Evolutionary conservation across 768 basidiomycete genomes (phyloP).

Genomic region (Lentinula aciculospora): DNA sequence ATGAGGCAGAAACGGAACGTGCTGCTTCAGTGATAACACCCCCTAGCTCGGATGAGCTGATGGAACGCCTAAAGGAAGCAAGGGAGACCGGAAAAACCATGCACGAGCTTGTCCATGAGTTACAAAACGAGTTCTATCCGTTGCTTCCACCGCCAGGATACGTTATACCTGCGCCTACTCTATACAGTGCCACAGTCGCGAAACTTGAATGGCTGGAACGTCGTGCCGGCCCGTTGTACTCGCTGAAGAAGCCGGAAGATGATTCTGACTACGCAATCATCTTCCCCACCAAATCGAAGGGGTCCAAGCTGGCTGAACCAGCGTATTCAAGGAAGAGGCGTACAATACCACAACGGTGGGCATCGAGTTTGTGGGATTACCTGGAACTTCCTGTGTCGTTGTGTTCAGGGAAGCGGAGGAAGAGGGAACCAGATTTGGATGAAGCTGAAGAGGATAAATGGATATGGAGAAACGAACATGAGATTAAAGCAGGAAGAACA

Average conservation of each 20-base stretch:
- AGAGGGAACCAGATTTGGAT: not conserved
- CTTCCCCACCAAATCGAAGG: no score
- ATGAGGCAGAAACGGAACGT: no score
- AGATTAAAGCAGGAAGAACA: no score
- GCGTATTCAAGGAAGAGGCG: not conserved
- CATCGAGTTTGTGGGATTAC: not conserved
- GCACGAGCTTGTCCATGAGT: not conserved
- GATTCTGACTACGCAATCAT: no score
- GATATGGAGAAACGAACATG: not conserved
- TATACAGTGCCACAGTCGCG: not conserved
- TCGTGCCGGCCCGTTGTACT: not conserved
- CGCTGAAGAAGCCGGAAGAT: not conserved
- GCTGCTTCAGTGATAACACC: not conserved
- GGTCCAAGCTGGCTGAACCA: no score
- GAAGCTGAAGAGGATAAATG: not conserved
- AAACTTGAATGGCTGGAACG: not conserved
- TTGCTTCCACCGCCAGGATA: not conserved
- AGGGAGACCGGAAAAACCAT: not conserved
- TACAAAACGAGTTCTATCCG: not conserved
- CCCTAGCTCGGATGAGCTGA: not conserved
- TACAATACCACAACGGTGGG: not conserved
- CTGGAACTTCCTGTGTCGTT: not conserved
- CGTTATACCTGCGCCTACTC: not conserved
- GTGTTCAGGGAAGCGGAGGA: not conserved
- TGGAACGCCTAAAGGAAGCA: not conserved